Base-by-base conservation (phyloP, 2,329 filamentous ascomycete species). In the Orbilia brochopaga region DNA sequence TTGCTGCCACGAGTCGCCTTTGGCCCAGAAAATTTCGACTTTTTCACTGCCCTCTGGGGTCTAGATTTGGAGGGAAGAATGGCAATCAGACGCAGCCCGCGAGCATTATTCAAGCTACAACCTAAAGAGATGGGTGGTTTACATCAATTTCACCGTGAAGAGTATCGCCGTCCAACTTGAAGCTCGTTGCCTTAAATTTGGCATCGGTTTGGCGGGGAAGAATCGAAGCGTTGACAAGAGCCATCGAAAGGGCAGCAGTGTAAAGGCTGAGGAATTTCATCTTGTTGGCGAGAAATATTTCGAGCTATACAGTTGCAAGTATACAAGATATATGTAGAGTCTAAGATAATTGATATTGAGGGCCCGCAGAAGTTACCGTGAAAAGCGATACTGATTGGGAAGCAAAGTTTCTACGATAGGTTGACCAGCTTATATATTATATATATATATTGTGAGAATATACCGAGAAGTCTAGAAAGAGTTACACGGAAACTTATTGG, bases 231-330 rank as follows among this genome's bases (percentile, higher is more conserved):
- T 52, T 61, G 44, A 24, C 57, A 2, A 61, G 10, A 42, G 57
- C 32, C 57, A 61, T 40, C n/a, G 57, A 35, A 17, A 61, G 46
- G 21, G 52, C 30, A 19, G 57, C 42, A 11, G 57, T 53, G 46
- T 19, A 52, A 17, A 61, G 5, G 2, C 17, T 42, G 30, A 32
- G 42, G 57, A 61, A 61, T 19, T 61, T 61, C 57, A 61, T 61
- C 13, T 61, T 52, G 57, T 46, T 8, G 27, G 8, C 8, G 8
- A 8, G 8, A 4, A 32, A 32, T 3, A 4, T 32, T 32, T 32
- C 8, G 3, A 8, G 27, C 27, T 32, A 32, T 8, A 32, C 27
- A 32, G 8, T 32, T 32, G 27, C 8, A 32, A 8, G 8, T 32
- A 32, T 32, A n/a, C n/a, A n/a, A n/a, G n/a, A n/a, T n/a, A n/a